Evolutionary conservation across 345 rosid genomes (phyloP).

Genomic region (Populus ilicifolia): DNA sequence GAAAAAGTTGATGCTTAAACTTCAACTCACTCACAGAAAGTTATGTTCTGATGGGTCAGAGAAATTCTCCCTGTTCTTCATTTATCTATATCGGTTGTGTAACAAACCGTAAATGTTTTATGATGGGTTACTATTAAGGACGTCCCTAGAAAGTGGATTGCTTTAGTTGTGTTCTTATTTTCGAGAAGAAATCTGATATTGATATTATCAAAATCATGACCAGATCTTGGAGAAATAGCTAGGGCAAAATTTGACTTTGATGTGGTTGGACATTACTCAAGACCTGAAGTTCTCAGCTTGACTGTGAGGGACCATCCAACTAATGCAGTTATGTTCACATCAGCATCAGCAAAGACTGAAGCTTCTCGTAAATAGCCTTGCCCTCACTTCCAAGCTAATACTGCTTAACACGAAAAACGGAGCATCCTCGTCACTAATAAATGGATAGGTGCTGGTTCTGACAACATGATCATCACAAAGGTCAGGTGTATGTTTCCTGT

Average conservation of each 20-base stretch:
- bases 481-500: no score
- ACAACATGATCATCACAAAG: not conserved
- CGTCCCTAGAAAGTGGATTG: not conserved
- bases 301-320: constrained; percentile 75
- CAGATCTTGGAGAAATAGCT: constrained; percentile 92
- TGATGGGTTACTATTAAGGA: not conserved
- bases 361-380: constrained; percentile 23
- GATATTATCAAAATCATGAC: not conserved
- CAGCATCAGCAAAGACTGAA: constrained; percentile 41
- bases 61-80: not conserved
- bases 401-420: not conserved
- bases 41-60: not conserved
- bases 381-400: not conserved
- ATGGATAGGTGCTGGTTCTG: not conserved
- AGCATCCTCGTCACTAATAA: not conserved
- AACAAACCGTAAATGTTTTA: not conserved
- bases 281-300: constrained; percentile 90
- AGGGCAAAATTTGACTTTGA: constrained; percentile 89
- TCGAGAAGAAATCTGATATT: constrained; percentile 1
- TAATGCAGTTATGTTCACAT: constrained; percentile 57
- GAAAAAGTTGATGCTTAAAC: not conserved
- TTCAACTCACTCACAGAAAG: not conserved
- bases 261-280: constrained; percentile 88
- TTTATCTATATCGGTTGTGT: not conserved
- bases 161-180: not conserved